These are phyloP conservation scores for Irineochytrium annulatum DNA, from an alignment of 192 early-diverging fungal genomes.

Conservation along the genomic window DNA sequence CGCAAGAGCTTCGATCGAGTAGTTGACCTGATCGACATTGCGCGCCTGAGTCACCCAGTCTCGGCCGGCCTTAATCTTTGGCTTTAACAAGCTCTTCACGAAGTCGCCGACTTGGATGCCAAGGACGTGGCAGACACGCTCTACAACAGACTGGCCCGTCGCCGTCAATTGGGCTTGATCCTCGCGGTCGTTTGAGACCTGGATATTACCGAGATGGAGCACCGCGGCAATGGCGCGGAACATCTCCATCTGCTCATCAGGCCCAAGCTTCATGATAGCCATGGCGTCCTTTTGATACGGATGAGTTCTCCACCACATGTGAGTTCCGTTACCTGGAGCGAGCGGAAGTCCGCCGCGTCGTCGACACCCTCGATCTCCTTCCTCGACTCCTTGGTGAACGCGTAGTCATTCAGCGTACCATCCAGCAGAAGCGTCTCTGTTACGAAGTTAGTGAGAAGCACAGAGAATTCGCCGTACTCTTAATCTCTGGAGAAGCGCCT, in stretches of 20 bases:
- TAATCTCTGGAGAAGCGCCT: constrained; percentile 68
- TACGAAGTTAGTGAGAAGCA: background rate
- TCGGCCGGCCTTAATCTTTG: constrained; percentile 88
- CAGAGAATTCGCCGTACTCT: constrained; percentile 42
- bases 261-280: constrained; percentile 72
- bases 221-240: constrained; percentile 83
- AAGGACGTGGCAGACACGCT: constrained; percentile 91
- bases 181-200: constrained; percentile 68
- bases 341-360: constrained; percentile 76
- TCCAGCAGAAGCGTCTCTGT: constrained; percentile 71
- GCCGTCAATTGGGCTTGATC: constrained; percentile 83
- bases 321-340: constrained; percentile 53
- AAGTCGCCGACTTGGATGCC: constrained; percentile 87
- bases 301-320: background rate
- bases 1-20: constrained; percentile 87
- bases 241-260: constrained; percentile 74
- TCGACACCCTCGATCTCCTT: constrained; percentile 91
- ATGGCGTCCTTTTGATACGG: constrained; percentile 59
- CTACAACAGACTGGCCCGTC: constrained; percentile 55
- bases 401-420: constrained; percentile 70
- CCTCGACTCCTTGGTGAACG: constrained; percentile 77
- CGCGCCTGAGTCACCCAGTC: constrained; percentile 94
- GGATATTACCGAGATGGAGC: constrained; percentile 92
- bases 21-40: constrained; percentile 78
- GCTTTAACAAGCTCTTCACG: constrained; percentile 78